Evolutionary conservation across 164 flowering plant genomes (phyloP).

Genomic region (Saururus chinensis): DNA sequence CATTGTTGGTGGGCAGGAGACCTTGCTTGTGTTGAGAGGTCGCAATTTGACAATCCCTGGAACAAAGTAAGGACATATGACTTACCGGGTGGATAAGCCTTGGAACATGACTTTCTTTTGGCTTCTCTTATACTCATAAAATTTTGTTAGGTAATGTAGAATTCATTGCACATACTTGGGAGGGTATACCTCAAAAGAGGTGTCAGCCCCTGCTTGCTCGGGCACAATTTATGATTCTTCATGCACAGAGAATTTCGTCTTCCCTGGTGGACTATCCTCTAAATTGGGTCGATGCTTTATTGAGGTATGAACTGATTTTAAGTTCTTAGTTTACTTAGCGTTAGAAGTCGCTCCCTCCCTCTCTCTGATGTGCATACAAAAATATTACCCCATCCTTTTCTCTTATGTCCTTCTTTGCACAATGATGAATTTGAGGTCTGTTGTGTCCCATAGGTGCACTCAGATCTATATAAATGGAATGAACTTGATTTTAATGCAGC

Average conservation of each 20-base stretch:
- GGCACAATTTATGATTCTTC: slow-evolving; percentile 39
- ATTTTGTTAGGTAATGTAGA: slow-evolving; percentile 26
- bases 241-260: slow-evolving; percentile 29
- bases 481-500: too few relatives aligned
- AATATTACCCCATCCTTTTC: too few relatives aligned
- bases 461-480: too few relatives aligned
- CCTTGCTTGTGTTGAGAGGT: slow-evolving; percentile 60
- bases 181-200: slow-evolving; percentile 45
- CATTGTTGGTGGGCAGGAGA: slow-evolving; percentile 60
- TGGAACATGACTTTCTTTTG: not conserved
- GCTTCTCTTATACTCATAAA: not conserved
- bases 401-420: too few relatives aligned
- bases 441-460: too few relatives aligned
- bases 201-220: slow-evolving; percentile 21
- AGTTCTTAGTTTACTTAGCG: not conserved
- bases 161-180: slow-evolving; percentile 67
- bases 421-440: too few relatives aligned
- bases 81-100: not conserved
- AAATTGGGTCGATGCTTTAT: slow-evolving; percentile 71
- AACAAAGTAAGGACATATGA: slow-evolving; percentile 22
- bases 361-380: too few relatives aligned
- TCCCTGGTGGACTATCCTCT: slow-evolving; percentile 31
- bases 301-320: slow-evolving; percentile 39
- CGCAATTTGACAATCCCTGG: too few relatives aligned
- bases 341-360: too few relatives aligned